These are phyloP conservation scores for Daldinia concentrica DNA, from an alignment of 495 filamentous ascomycete genomes.

Conservation along the genomic window DNA sequence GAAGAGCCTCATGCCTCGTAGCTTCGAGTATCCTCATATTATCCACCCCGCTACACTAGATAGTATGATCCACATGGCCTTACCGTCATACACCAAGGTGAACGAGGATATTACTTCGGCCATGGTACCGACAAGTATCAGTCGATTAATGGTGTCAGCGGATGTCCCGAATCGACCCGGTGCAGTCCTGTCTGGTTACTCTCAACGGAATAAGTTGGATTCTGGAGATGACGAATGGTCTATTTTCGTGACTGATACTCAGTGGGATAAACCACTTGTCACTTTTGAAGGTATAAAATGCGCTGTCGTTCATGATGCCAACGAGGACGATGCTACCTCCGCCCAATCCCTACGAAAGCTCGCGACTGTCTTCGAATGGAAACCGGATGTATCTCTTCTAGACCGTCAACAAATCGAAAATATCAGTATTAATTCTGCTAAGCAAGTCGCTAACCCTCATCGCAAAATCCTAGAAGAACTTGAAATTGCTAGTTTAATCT, in stretches of 20 bases:
- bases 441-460: not conserved
- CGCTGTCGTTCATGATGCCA: not conserved
- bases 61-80: constrained; percentile 42
- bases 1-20: constrained; percentile 51
- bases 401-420: not conserved
- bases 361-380: not conserved
- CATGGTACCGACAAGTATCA: not conserved
- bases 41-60: constrained; percentile 62
- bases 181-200: not conserved
- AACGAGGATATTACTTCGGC: not conserved
- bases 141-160: not conserved
- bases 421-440: not conserved
- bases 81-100: not conserved
- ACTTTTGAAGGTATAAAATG: not conserved
- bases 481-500: not conserved
- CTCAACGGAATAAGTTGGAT: not conserved
- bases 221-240: not conserved
- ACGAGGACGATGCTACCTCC: not conserved
- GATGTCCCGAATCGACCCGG: not conserved
- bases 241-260: not conserved
- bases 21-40: constrained; percentile 53
- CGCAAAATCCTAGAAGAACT: not conserved
- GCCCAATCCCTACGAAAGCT: not conserved
- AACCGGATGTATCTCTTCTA: not conserved
- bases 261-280: not conserved